These are phyloP conservation scores for Saturnispora hagleri DNA, from an alignment of 805 yeast genomes.

Conservation along the genomic window DNA sequence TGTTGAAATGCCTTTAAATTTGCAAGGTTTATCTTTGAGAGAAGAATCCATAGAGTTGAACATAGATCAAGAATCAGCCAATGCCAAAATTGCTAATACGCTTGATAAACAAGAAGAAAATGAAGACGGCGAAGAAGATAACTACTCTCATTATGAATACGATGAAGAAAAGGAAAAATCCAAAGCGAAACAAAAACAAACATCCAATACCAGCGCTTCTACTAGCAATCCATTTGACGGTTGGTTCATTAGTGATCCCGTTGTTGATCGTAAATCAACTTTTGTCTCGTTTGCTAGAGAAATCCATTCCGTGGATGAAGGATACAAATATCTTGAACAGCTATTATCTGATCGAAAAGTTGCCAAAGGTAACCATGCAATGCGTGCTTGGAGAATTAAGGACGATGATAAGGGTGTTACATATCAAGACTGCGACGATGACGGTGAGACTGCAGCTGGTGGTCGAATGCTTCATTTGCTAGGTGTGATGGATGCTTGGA, in stretches of 20 bases:
- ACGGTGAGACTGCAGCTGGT: slow-evolving; percentile 97
- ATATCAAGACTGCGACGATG: slow-evolving; percentile 87
- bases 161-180: slow-evolving; percentile 24
- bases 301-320: slow-evolving; percentile 62
- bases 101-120: background rate
- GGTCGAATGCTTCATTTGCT: slow-evolving; percentile 72
- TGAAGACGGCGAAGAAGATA: slow-evolving; percentile 4
- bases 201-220: slow-evolving; percentile 1
- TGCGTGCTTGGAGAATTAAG: slow-evolving; percentile 78
- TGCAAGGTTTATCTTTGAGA: background rate
- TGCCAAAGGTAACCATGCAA: slow-evolving; percentile 63
- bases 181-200: slow-evolving; percentile 7
- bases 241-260: slow-evolving; percentile 73
- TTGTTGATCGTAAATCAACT: slow-evolving; percentile 75
- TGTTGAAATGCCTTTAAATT: background rate
- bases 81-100: background rate
- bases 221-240: slow-evolving; percentile 44
- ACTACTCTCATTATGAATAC: slow-evolving; percentile 11
- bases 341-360: slow-evolving; percentile 60
- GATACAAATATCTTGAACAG: slow-evolving; percentile 38
- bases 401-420: slow-evolving; percentile 41
- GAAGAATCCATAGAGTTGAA: slow-evolving; percentile 2
- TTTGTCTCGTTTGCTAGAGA: slow-evolving; percentile 68
- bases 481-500: slow-evolving; percentile 67
- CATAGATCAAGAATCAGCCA: background rate